A percentile compares a stretch with the other conserved stretches of the same genome.
Conservation (phyloP, 345 rosid species). For the Kandelia obovata region DNA sequence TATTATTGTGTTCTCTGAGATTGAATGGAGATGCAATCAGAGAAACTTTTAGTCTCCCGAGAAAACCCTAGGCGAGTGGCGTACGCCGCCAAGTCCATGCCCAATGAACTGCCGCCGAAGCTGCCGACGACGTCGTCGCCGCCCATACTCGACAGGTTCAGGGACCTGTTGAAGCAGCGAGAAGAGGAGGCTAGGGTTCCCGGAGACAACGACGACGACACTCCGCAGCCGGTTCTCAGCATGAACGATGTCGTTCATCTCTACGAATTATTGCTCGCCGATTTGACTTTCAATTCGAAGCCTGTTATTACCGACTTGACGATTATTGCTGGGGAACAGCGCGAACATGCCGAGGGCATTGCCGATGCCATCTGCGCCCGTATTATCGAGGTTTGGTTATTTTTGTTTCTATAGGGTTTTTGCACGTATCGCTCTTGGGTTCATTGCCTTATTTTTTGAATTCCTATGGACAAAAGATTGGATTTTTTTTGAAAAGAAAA, state of each 20-base stretch:
- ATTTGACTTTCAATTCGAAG: constrained; percentile 85
- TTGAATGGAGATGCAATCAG: constrained; percentile 29
- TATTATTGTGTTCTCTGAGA: too few species aligned
- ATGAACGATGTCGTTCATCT: constrained; percentile 64
- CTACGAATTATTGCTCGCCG: constrained; percentile 63
- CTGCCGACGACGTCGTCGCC: constrained; percentile 49
- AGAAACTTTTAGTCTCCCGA: constrained; percentile 21
- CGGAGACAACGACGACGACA: constrained; percentile 22
- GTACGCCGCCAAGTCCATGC: constrained; percentile 30
- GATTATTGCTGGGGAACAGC: constrained; percentile 86
- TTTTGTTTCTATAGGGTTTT: background rate
- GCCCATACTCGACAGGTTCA: constrained; percentile 58
- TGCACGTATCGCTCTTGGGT: background rate
- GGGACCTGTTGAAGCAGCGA: constrained; percentile 60
- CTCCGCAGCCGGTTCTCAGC: constrained; percentile 19
- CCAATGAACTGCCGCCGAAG: constrained; percentile 57
- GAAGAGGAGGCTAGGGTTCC: constrained; percentile 43
- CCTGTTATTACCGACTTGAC: constrained; percentile 98
- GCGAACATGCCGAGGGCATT: constrained; percentile 72
- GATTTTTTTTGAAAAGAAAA: background rate
- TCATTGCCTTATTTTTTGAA: background rate
- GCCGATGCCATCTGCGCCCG: constrained; percentile 84
- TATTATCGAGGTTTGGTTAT: constrained; percentile 67
- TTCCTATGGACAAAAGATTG: background rate
- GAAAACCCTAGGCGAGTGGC: constrained; percentile 30